Evolutionary conservation across 495 filamentous ascomycete species (phyloP).

Genomic region (Bacidia gigantensis): DNA sequence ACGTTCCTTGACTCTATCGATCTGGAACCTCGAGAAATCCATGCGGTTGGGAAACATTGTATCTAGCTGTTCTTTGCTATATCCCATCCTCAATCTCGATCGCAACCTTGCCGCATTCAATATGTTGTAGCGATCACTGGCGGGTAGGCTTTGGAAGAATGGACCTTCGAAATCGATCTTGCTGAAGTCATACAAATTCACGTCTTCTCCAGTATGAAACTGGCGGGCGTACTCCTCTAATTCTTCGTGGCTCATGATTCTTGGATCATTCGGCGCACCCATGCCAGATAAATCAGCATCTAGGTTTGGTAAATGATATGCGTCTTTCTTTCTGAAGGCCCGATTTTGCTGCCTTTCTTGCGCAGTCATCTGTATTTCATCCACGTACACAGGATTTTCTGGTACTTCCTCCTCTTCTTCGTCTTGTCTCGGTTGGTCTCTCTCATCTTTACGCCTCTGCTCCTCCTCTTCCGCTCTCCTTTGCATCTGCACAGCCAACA

Average conservation of each 20-base stretch:
- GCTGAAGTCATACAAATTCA: slow-evolving; percentile 95
- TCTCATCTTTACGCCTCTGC: slow-evolving; percentile 42
- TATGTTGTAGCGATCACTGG: slow-evolving; percentile 91
- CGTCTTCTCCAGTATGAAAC: slow-evolving; percentile 85
- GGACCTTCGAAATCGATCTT: slow-evolving; percentile 95
- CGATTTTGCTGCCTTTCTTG: slow-evolving; percentile 61
- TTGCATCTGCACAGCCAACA: slow-evolving; percentile 89
- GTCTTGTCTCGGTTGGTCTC: slow-evolving; percentile 20
- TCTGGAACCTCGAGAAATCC: slow-evolving; percentile 92
- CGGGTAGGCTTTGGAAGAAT: slow-evolving; percentile 82
- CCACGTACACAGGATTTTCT: slow-evolving; percentile 71
- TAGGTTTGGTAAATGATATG: slow-evolving; percentile 84
- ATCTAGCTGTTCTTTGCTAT: slow-evolving; percentile 91
- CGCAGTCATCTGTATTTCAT: slow-evolving; percentile 69
- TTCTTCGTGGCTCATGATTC: slow-evolving; percentile 89
- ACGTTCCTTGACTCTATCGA: slow-evolving; percentile 78
- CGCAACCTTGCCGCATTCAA: slow-evolving; percentile 81
- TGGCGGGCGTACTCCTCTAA: slow-evolving; percentile 84
- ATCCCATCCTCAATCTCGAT: slow-evolving; percentile 81
- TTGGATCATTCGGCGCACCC: slow-evolving; percentile 80
- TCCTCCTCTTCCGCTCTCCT: slow-evolving; percentile 72
- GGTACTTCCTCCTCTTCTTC: slow-evolving; percentile 53
- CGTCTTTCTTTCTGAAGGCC: slow-evolving; percentile 78
- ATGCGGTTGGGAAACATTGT: slow-evolving; percentile 96
- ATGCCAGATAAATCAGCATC: slow-evolving; percentile 61